phyloP scores from a whole-genome alignment of 1,284 basidiomycete species.

The Cutaneotrichosporon sp. region DNA sequence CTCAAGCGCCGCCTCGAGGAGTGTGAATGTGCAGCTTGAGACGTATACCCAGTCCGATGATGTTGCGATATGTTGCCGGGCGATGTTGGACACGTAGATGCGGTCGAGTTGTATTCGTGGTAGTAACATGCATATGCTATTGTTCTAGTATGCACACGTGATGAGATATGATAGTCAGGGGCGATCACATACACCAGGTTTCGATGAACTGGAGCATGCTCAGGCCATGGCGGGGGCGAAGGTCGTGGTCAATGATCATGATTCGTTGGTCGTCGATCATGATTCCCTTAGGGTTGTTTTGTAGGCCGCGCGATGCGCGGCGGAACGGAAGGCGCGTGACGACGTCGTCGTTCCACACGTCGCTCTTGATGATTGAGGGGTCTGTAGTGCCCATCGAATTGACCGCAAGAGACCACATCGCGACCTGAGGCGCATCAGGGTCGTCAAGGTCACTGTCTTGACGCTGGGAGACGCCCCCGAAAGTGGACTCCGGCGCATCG shows the following conservation, averaged over 20 bases:
- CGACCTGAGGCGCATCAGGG: too few species aligned
- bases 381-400: conserved; percentile 1
- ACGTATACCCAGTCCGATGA: too few species aligned
- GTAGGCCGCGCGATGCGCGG: conserved; percentile 21
- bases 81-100: too few species aligned
- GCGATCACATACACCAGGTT: conserved; percentile 3
- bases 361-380: conserved; percentile 21
- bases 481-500: not conserved
- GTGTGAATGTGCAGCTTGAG: not conserved
- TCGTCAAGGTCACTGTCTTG: too few species aligned
- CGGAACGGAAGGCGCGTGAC: conserved; percentile 28
- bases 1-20: not conserved
- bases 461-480: not conserved
- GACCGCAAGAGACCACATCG: too few species aligned
- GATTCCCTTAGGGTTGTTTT: conserved; percentile 30
- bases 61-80: not conserved
- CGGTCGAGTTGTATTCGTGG: too few species aligned
- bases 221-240: not conserved
- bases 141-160: too few species aligned
- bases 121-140: not conserved
- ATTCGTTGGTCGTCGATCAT: conserved; percentile 44
- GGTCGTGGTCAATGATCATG: not conserved
- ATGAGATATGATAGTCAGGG: too few species aligned
- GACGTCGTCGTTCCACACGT: conserved; percentile 31
- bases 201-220: not conserved